Evolutionary conservation across 1,139 yeast genomes (phyloP).

Genomic region (Kluyveromyces marxianus): DNA sequence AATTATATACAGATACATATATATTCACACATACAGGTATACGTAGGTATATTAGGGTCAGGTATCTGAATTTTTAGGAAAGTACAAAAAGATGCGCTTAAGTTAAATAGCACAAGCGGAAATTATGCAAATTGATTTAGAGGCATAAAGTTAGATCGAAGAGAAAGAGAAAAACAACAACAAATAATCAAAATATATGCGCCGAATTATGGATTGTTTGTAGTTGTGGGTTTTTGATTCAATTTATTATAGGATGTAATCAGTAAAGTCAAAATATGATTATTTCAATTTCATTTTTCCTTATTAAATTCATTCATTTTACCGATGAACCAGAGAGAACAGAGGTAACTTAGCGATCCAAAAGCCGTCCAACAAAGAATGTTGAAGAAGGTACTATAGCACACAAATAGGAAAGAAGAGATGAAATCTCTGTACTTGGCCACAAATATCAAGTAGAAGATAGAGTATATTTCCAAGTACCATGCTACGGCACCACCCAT

Average conservation of each 20-base stretch:
- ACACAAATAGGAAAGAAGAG: constrained; percentile 61
- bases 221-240: too few relatives aligned
- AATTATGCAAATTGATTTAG: too few relatives aligned
- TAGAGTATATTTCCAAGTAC: constrained; percentile 61
- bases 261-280: too few relatives aligned
- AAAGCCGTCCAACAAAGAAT: constrained; percentile 59
- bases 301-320: constrained; percentile 6
- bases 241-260: neutral
- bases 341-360: constrained; percentile 64
- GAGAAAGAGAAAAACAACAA: too few relatives aligned
- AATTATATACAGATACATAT: too few relatives aligned
- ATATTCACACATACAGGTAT: too few relatives aligned
- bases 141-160: too few relatives aligned
- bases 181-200: neutral
- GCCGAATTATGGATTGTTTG: neutral
- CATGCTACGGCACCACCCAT: constrained; percentile 66
- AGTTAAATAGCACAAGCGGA: too few relatives aligned
- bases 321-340: constrained; percentile 22
- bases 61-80: too few relatives aligned
- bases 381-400: constrained; percentile 63
- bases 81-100: too few relatives aligned
- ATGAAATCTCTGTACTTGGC: constrained; percentile 59
- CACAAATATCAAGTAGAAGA: constrained; percentile 54
- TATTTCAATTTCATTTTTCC: neutral
- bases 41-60: too few relatives aligned